Evolutionary conservation across 805 yeast species (phyloP).

Genomic region (Kuraishia molischiana): DNA sequence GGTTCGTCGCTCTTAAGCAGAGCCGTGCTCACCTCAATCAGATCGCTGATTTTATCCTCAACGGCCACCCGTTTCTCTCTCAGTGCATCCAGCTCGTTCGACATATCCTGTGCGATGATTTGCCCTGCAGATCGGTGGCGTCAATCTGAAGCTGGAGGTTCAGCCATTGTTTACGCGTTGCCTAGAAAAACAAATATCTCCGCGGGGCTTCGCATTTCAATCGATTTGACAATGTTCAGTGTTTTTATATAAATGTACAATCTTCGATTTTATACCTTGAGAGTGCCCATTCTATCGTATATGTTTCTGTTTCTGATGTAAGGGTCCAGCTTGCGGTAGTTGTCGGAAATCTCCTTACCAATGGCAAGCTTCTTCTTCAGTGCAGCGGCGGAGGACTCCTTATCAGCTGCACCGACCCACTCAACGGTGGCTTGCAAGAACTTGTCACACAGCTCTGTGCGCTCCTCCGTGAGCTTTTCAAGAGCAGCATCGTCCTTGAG

Average conservation of each 20-base stretch:
- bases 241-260: too few relatives aligned
- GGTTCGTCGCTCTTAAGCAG: neutral
- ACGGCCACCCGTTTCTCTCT: neutral
- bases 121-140: too few relatives aligned
- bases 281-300: constrained; percentile 67
- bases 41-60: neutral
- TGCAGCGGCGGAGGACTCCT: constrained; percentile 35
- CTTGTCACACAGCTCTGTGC: constrained; percentile 41
- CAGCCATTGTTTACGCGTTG: too few relatives aligned
- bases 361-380: constrained; percentile 45
- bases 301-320: constrained; percentile 71
- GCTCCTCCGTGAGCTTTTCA: constrained; percentile 23
- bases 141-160: too few relatives aligned
- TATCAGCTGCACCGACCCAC: constrained; percentile 66
- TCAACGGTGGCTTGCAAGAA: constrained; percentile 57
- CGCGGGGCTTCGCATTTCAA: too few relatives aligned
- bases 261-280: constrained; percentile 16
- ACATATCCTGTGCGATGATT: too few relatives aligned
- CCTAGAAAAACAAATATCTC: too few relatives aligned
- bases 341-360: constrained; percentile 43
- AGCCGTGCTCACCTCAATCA: neutral
- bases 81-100: neutral
- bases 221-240: too few relatives aligned
- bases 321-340: constrained; percentile 68
- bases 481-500: constrained; percentile 34